Percentiles rank a stretch among this genome's conserved stretches.
Conservation (phyloP, 345 rosid genomes). For the Arabidopsis suecica region DNA sequence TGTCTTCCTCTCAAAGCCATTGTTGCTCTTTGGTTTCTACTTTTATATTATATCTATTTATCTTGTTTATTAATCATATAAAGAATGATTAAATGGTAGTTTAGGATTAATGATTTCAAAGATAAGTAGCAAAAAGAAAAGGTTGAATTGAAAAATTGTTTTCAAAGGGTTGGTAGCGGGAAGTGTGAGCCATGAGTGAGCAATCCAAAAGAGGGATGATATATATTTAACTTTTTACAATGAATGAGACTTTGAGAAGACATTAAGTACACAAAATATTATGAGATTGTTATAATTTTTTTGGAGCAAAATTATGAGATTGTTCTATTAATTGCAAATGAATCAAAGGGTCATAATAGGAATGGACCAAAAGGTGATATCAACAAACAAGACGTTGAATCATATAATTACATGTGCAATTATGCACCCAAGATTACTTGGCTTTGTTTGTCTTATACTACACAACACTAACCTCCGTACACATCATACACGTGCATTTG, state of each 20-base stretch:
- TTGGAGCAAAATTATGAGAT: background rate
- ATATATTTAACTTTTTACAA: conserved; percentile 50
- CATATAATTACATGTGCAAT: conserved; percentile 48
- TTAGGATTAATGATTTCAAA: conserved; percentile 24
- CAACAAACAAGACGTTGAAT: conserved; percentile 43
- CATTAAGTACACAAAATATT: conserved; percentile 42
- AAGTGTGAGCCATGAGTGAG: conserved; percentile 44
- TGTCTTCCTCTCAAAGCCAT: conserved; percentile 70
- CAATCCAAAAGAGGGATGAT: conserved; percentile 43
- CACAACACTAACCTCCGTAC: conserved; percentile 47
- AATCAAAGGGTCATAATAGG: conserved; percentile 23
- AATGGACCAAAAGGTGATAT: conserved; percentile 32
- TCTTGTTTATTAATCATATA: conserved; percentile 24
- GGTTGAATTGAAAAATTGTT: conserved; percentile 19
- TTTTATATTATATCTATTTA: conserved; percentile 12
- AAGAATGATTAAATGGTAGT: conserved; percentile 30
- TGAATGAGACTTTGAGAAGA: conserved; percentile 56
- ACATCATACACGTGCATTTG: conserved; percentile 37
- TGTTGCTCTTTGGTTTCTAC: conserved; percentile 26
- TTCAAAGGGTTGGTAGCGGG: conserved; percentile 59
- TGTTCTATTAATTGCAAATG: background rate
- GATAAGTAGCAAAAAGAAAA: conserved; percentile 1
- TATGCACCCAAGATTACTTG: conserved; percentile 45
- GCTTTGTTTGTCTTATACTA: conserved; percentile 49
- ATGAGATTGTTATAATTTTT: background rate